Evolutionary conservation across 129 eudicot species (phyloP), one percentile per base, ranked within the genome.

Genomic region (Cynara cardunculus): DNA sequence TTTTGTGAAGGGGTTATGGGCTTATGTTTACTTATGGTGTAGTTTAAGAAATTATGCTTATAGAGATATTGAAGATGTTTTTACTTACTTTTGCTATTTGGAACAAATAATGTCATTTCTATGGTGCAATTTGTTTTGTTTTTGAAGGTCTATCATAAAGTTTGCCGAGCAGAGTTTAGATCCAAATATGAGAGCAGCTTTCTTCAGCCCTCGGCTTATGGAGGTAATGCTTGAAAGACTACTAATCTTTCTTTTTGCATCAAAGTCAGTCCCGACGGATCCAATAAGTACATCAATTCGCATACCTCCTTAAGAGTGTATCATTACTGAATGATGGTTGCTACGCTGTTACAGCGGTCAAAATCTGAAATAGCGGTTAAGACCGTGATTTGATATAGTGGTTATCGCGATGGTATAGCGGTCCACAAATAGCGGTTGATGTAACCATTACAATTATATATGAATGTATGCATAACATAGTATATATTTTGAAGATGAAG

Each of bases 201-300:
- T 86, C 78, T 95, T 95, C 78, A 92, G 99, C 89, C 99, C 99
- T 81, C 90, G 99, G 22, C 97, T 95, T 44, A 90, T 92, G 99
- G 99, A 95, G 97, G 99, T 92, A 85, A 71, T 66, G 37, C 68
- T 61, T 78, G 66, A 73, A 21, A 72, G 10, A 64, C 28, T 16
- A 44, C 5, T 32, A 32, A 18, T 18, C 31, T 64, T 19, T 71
- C 11, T 37, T 25, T 67, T 66, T 69, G 16, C 44, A 28, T 32
- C 14, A 76, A 61, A 9, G 34, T n/a, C n/a, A n/a, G n/a, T n/a
- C n/a, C n/a, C n/a, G n/a, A n/a, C n/a, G n/a, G n/a, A n/a, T n/a
- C n/a, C n/a, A n/a, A n/a, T n/a, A n/a, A n/a, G n/a, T n/a, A n/a
- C n/a, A n/a, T n/a, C n/a, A n/a, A n/a, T n/a, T n/a, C n/a, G n/a